Evolutionary conservation across 1,139 yeast species (phyloP).

Genomic region (Geotrichum candidum): DNA sequence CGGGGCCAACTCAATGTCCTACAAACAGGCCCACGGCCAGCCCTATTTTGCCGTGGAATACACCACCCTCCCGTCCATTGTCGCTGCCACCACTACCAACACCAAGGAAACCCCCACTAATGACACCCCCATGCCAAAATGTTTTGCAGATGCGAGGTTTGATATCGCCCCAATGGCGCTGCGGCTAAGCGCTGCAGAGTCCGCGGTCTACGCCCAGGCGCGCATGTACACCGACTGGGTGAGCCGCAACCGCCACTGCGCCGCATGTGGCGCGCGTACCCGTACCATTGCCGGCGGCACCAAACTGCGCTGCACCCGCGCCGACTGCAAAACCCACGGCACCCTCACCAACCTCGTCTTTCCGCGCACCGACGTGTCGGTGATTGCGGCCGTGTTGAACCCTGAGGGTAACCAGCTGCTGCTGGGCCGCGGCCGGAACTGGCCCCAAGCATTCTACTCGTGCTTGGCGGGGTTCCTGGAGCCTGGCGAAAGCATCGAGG

Average conservation of each 20-base stretch:
- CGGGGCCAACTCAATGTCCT: conserved; percentile 33
- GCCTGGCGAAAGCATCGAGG: conserved; percentile 88
- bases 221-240: conserved; percentile 86
- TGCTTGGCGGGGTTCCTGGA: conserved; percentile 95
- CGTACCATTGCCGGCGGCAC: conserved; percentile 79
- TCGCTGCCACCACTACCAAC: conserved; percentile 13
- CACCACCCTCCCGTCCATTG: conserved; percentile 43
- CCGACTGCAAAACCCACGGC: conserved; percentile 33
- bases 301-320: conserved; percentile 58
- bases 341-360: conserved; percentile 53
- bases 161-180: conserved; percentile 25
- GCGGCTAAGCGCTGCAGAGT: conserved; percentile 35
- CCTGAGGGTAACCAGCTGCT: conserved; percentile 55
- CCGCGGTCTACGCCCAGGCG: conserved; percentile 70
- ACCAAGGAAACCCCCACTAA: conserved; percentile 18
- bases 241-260: conserved; percentile 66
- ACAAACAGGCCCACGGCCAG: conserved; percentile 44
- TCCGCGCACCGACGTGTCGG: conserved; percentile 88
- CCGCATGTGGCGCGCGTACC: conserved; percentile 75
- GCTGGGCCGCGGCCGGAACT: conserved; percentile 62
- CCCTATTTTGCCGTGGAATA: conserved; percentile 62
- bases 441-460: conserved; percentile 52
- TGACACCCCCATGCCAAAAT: conserved; percentile 26
- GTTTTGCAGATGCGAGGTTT: conserved; percentile 33
- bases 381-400: conserved; percentile 74